Conservation (phyloP, 305 asterid genomes). For the Solanum hybrid region DNA sequence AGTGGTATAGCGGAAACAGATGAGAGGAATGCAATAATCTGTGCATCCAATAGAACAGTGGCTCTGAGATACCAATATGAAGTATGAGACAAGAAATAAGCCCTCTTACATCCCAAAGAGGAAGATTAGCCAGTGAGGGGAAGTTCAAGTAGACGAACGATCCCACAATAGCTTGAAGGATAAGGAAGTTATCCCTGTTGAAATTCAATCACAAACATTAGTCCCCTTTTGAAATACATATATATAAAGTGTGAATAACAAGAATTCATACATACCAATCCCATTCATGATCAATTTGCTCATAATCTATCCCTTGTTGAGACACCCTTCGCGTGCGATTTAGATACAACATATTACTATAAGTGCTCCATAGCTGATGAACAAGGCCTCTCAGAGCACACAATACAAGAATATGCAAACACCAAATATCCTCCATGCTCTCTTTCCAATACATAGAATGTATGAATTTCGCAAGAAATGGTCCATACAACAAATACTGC, state of each 20-base stretch:
- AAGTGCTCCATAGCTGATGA: conserved; percentile 63
- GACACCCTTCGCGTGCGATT: conserved; percentile 42
- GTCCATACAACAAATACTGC: conserved; percentile 70
- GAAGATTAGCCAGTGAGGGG: conserved; percentile 42
- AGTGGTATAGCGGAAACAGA: conserved; percentile 29
- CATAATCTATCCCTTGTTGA: conserved; percentile 47
- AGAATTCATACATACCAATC: conserved; percentile 40
- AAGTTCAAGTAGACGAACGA: conserved; percentile 43
- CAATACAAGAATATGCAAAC: conserved; percentile 55
- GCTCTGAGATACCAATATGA: conserved; percentile 72
- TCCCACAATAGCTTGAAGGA: conserved; percentile 52
- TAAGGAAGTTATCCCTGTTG: conserved; percentile 74
- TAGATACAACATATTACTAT: conserved; percentile 36
- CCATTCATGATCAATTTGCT: conserved; percentile 79
- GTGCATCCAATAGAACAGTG: conserved; percentile 72
- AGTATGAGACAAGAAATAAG: conserved; percentile 41
- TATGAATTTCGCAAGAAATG: conserved; percentile 47
- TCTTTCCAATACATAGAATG: conserved; percentile 31
- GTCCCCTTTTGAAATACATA: neutral
- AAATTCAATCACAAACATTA: neutral
- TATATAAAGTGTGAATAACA: neutral
- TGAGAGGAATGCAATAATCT: conserved; percentile 49
- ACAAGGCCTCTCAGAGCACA: conserved; percentile 37
- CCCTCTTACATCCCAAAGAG: conserved; percentile 62
- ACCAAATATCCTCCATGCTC: conserved; percentile 35